These are phyloP conservation scores for Fusarium dimerum DNA, from an alignment of 2,329 filamentous ascomycete species.

Conservation along the genomic window DNA sequence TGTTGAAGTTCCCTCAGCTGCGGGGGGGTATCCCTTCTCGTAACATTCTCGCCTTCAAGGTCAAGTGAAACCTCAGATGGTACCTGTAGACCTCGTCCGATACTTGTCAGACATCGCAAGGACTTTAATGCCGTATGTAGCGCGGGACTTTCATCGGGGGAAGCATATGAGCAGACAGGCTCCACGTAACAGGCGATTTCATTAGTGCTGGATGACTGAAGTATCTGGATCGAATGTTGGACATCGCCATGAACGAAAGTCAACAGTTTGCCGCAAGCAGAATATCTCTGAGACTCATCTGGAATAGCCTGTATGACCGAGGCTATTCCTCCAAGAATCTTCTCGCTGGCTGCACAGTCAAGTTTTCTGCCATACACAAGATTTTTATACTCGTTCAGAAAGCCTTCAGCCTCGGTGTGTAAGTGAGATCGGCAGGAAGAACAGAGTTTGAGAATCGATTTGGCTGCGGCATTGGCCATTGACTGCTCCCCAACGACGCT, in stretches of 20 bases:
- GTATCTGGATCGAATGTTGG: conserved; percentile 22
- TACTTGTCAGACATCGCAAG: conserved; percentile 67
- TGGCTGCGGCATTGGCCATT: conserved; percentile 69
- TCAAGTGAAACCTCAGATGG: conserved; percentile 68
- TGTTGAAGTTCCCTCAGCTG: conserved; percentile 41
- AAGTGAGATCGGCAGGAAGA: conserved; percentile 72
- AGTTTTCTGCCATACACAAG: conserved; percentile 56
- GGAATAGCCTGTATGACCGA: conserved; percentile 73
- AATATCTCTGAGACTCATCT: conserved; percentile 60
- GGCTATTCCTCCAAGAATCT: conserved; percentile 72
- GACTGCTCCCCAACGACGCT: conserved; percentile 62
- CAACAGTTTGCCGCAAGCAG: conserved; percentile 24
- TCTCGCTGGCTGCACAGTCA: conserved; percentile 71
- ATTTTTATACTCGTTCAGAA: conserved; percentile 70
- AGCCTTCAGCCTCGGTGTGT: conserved; percentile 65
- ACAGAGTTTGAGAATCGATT: conserved; percentile 73
- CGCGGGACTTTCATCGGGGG: conserved; percentile 43
- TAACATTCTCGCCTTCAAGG: conserved; percentile 52
- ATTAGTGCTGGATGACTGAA: conserved; percentile 7
- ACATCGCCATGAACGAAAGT: conserved; percentile 62
- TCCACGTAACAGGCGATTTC: conserved; percentile 25
- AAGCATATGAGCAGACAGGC: conserved; percentile 28
- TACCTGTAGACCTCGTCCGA: conserved; percentile 72
- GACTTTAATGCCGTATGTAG: conserved; percentile 55
- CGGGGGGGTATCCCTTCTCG: conserved; percentile 7